These are phyloP conservation scores for Trichoderma harzianum DNA, from an alignment of 2,329 filamentous ascomycete genomes.

Conservation along the genomic window DNA sequence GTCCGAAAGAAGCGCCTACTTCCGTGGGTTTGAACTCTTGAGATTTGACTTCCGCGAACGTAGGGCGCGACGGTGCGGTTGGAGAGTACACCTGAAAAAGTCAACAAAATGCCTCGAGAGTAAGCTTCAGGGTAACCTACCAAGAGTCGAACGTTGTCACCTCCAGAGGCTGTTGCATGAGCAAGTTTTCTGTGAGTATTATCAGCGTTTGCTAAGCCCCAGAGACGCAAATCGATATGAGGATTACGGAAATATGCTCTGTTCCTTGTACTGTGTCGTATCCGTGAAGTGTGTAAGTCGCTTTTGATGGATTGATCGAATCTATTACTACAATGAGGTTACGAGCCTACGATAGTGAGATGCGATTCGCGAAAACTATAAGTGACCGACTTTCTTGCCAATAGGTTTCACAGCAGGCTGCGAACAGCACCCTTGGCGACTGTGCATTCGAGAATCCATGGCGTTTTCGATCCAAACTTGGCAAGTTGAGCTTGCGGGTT, in stretches of 20 bases:
- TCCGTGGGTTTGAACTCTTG: neutral
- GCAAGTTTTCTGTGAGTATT: neutral
- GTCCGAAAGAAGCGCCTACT: neutral
- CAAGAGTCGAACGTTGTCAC: neutral
- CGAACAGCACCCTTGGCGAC: neutral
- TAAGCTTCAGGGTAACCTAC: neutral
- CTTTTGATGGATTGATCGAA: neutral
- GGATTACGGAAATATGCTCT: neutral
- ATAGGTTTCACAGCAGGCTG: neutral
- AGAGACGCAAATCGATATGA: neutral
- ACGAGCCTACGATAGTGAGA: neutral
- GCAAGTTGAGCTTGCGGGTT: neutral
- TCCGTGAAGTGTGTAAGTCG: neutral
- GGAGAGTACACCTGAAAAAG: neutral
- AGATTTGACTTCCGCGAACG: neutral
- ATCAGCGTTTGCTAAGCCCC: neutral
- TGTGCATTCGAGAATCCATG: neutral
- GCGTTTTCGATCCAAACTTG: neutral
- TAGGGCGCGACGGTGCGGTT: neutral
- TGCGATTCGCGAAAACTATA: neutral
- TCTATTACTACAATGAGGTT: neutral
- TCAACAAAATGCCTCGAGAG: neutral
- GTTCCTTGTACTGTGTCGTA: neutral
- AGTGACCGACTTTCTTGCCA: neutral
- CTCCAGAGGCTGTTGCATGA: neutral